These are phyloP conservation scores for Eucalyptus dawsonii DNA, from an alignment of 345 rosid genomes.

Conservation along the genomic window DNA sequence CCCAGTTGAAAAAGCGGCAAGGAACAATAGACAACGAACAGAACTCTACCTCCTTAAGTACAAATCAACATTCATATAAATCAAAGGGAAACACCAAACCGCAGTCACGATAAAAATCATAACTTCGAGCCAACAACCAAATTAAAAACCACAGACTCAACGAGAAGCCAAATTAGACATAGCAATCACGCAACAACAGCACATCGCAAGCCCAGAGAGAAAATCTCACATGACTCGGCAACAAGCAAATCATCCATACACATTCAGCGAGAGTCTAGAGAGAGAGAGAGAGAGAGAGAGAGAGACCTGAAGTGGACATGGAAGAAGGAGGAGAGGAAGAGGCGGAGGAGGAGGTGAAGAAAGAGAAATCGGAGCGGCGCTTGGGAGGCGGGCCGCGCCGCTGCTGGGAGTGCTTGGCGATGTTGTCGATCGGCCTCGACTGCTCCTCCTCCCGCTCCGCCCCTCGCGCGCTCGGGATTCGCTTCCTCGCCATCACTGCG, in stretches of 20 bases:
- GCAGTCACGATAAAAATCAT: neutral
- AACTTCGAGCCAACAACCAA: neutral
- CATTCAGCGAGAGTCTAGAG: neutral
- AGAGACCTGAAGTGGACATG: neutral
- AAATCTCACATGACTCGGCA: neutral
- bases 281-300: neutral
- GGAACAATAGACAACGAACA: neutral
- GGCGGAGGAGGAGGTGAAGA: neutral
- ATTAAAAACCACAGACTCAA: neutral
- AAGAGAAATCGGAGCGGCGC: conserved; percentile 18
- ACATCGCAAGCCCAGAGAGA: neutral
- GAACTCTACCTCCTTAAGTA: neutral
- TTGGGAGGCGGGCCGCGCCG: conserved; percentile 8
- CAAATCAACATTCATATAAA: neutral
- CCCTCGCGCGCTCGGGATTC: neutral
- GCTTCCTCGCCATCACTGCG: neutral
- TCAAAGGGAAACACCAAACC: neutral
- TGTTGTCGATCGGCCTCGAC: neutral
- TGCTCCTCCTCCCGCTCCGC: neutral
- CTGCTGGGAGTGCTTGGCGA: conserved; percentile 3
- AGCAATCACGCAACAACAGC: neutral
- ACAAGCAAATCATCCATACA: neutral
- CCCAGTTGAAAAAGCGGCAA: neutral
- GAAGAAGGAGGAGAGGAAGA: neutral
- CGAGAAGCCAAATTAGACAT: neutral